Evolutionary conservation across 805 yeast species (phyloP).

Genomic region (Metschnikowia shivogae): DNA sequence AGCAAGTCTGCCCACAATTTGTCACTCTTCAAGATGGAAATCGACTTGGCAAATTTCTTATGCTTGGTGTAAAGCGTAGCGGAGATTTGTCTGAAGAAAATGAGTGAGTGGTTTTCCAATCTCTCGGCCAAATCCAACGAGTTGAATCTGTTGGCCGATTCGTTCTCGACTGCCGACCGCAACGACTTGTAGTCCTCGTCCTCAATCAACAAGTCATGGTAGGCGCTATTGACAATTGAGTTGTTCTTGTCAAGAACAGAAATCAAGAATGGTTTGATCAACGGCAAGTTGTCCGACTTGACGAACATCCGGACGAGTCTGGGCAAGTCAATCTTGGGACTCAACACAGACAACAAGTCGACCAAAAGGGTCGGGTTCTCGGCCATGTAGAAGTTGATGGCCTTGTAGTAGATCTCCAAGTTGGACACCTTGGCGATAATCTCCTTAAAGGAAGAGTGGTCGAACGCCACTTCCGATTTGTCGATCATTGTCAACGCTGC

Average conservation of each 20-base stretch:
- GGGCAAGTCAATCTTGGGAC: slow-evolving; percentile 89
- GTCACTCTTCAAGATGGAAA: slow-evolving; percentile 84
- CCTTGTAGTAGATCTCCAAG: slow-evolving; percentile 94
- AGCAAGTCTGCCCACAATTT: slow-evolving; percentile 94
- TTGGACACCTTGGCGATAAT: slow-evolving; percentile 91
- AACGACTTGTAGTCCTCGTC: slow-evolving; percentile 93
- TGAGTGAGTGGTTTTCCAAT: slow-evolving; percentile 83
- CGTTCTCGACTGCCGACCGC: slow-evolving; percentile 73
- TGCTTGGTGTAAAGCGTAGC: slow-evolving; percentile 91
- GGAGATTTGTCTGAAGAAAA: slow-evolving; percentile 94
- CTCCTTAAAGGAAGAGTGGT: slow-evolving; percentile 91
- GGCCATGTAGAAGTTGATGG: slow-evolving; percentile 87
- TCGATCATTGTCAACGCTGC: slow-evolving; percentile 97
- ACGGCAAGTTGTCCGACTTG: slow-evolving; percentile 92
- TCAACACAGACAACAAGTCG: slow-evolving; percentile 77
- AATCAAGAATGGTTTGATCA: slow-evolving; percentile 91
- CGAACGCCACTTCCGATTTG: slow-evolving; percentile 87
- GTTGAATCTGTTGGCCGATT: slow-evolving; percentile 83
- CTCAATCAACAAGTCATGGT: slow-evolving; percentile 91
- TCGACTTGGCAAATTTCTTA: slow-evolving; percentile 88
- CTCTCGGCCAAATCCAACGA: slow-evolving; percentile 88
- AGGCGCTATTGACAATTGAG: slow-evolving; percentile 88
- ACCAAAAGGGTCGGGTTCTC: slow-evolving; percentile 89
- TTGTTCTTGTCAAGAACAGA: slow-evolving; percentile 88
- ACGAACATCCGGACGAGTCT: slow-evolving; percentile 93